Percentiles rank a stretch among this genome's conserved stretches.
phyloP scores from a whole-genome alignment of 2,329 filamentous ascomycete genomes.

The Pseudogymnoascus pannorum region DNA sequence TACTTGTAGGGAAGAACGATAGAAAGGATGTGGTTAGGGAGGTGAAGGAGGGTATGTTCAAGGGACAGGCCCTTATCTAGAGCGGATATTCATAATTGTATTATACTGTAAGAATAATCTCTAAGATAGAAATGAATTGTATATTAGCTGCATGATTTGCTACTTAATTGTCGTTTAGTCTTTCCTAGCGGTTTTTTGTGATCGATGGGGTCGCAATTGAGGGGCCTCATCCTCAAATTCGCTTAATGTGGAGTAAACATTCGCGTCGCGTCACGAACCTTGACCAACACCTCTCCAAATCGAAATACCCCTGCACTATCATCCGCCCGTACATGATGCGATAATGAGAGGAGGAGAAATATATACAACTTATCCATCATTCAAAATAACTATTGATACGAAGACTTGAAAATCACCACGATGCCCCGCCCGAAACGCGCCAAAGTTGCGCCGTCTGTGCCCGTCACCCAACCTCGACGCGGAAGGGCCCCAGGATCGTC shows the following conservation, averaged over 20 bases:
- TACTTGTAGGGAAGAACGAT: constrained; percentile 84
- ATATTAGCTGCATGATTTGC: neutral
- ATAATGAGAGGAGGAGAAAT: constrained; percentile 4
- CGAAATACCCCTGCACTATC: constrained; percentile 5
- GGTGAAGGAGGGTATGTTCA: constrained; percentile 83
- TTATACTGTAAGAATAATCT: constrained; percentile 4
- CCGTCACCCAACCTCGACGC: constrained; percentile 14
- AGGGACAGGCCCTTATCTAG: constrained; percentile 69
- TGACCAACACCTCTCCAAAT: constrained; percentile 1
- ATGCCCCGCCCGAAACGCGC: constrained; percentile 31
- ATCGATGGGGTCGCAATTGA: neutral
- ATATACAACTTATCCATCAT: constrained; percentile 2
- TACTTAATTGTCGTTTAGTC: neutral
- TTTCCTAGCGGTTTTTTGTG: neutral
- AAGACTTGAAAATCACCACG: neutral
- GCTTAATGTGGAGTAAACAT: constrained; percentile 7
- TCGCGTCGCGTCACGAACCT: constrained; percentile 11
- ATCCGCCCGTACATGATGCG: neutral
- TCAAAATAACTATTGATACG: constrained; percentile 3
- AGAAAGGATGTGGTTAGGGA: constrained; percentile 85
- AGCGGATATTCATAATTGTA: constrained; percentile 3
- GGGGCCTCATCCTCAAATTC: neutral
- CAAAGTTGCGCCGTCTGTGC: constrained; percentile 27
- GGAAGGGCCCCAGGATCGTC: constrained; percentile 12
- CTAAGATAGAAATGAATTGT: constrained; percentile 3